Percentiles rank a stretch among this genome's conserved stretches.
Conservation (phyloP, 164 flowering plant species). For the Tetrastigma voinierianum region DNA sequence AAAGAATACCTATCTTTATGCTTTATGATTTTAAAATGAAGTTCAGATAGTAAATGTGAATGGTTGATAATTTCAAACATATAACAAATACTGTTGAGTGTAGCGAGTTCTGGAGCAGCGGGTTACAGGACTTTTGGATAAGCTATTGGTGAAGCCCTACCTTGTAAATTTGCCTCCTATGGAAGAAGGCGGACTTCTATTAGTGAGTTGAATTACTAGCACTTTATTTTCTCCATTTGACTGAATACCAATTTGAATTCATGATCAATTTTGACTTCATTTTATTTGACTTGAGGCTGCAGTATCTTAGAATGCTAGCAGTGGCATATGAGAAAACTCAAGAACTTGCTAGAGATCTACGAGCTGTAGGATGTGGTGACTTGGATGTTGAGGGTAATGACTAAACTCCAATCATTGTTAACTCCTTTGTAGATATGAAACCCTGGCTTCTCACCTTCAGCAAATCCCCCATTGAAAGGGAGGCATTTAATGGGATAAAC, state of each 20-base stretch:
- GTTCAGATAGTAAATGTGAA: neutral
- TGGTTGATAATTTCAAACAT: too few species aligned
- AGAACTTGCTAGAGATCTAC: constrained; percentile 90
- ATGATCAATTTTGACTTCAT: constrained; percentile 19
- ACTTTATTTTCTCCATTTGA: constrained; percentile 1
- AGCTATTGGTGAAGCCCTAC: constrained; percentile 83
- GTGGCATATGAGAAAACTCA: constrained; percentile 95
- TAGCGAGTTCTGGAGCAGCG: constrained; percentile 97
- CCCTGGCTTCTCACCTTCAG: neutral
- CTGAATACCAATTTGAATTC: constrained; percentile 7
- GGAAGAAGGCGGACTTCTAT: constrained; percentile 87
- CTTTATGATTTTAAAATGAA: neutral
- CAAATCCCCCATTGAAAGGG: neutral
- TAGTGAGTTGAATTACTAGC: constrained; percentile 53
- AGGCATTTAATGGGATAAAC: neutral
- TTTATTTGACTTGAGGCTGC: constrained; percentile 31
- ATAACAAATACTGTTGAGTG: constrained; percentile 3
- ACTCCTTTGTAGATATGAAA: neutral
- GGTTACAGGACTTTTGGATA: constrained; percentile 85
- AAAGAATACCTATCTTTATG: neutral
- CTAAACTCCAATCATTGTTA: neutral
- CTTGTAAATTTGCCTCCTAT: constrained; percentile 79
- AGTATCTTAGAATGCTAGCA: constrained; percentile 96
- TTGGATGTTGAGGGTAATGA: constrained; percentile 92
- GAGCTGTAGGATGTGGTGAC: constrained; percentile 95